Evolutionary conservation across 495 filamentous ascomycete species (phyloP), one percentile per base, ranked within the genome.

Genomic region (Hypomontagnella submonticulosa): DNA sequence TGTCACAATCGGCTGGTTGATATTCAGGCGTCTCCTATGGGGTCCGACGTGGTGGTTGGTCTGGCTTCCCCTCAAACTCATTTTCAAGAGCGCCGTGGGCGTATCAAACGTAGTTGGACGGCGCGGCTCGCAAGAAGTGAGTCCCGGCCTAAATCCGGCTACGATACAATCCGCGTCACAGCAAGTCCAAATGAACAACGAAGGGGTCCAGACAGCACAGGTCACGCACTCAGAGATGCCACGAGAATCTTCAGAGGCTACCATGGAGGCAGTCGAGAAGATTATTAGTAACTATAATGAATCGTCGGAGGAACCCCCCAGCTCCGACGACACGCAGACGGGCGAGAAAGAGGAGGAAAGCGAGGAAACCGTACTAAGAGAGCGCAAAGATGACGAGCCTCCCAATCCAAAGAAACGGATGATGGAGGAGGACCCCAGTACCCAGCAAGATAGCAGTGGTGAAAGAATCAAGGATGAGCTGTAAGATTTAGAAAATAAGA

Each of bases 21-120:
- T 98, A 1, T 95, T 94, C 58, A 80, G 95, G 13, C 79, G 95
- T 5, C 79, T 93, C 6, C 67, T 99, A 6, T 97, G 94, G 77
- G 93, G 95, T 0, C 95, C 96, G 10, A 76, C 93, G 32, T 97
- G 91, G 88, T 92, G 92, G 90, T 74, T 97, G 1, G 72, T 96
- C 8, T 96, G 90, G 85, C 72, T 93, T 43, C 93, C 95, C 3
- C 51, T 94, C 20, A 89, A 86, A 67, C 74, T 89, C n/a, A 51
- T 87, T 9, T 83, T 79, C 42, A 75, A 66, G 37, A 63, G 79
- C 37, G 82, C 80, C 9, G 70, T 83, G 12, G 73, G 79, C 0
- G 80, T 89, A 40, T 75, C 80, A 19, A 60, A 41, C 11, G 50
- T 74, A 13, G 70, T 75, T 19, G 59, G 75, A 33, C 62, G 71